Conservation (phyloP, 441 rosid species). For the Adansonia gregorii region DNA sequence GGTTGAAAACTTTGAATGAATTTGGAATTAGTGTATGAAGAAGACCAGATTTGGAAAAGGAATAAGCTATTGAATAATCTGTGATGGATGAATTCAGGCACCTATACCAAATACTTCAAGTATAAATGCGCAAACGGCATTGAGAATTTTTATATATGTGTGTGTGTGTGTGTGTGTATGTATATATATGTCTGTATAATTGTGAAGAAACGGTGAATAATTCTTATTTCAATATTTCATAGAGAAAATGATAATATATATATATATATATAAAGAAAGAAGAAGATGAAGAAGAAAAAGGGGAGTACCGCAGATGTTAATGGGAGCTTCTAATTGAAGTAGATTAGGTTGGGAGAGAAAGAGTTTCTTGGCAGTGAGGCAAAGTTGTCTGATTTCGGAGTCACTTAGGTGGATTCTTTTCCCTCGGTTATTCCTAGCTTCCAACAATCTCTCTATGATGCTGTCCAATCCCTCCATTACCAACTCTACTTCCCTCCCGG, state of each 20-base stretch:
- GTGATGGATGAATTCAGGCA: background rate
- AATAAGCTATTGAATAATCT: background rate
- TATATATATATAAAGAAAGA: too few relatives aligned
- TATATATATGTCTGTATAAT: too few relatives aligned
- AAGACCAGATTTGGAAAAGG: too few relatives aligned
- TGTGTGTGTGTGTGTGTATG: too few relatives aligned
- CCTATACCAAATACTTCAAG: background rate
- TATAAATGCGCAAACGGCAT: background rate
- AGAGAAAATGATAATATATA: too few relatives aligned
- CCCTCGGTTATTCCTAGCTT: conserved; percentile 43
- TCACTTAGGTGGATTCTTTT: conserved; percentile 45
- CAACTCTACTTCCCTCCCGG: background rate
- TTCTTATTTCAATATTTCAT: too few relatives aligned
- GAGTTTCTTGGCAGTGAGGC: conserved; percentile 52
- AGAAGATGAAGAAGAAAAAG: too few relatives aligned
- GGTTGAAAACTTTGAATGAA: background rate
- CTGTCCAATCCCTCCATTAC: conserved; percentile 42
- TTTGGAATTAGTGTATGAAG: background rate
- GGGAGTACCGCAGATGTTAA: conserved; percentile 55
- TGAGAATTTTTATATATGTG: too few relatives aligned
- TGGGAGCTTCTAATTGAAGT: conserved; percentile 57
- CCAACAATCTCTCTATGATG: conserved; percentile 48
- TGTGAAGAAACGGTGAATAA: background rate
- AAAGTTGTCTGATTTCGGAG: conserved; percentile 53
- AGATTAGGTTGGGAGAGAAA: conserved; percentile 58